phyloP scores from a whole-genome alignment of 31 red algal species.

The Endocladia muricata region DNA sequence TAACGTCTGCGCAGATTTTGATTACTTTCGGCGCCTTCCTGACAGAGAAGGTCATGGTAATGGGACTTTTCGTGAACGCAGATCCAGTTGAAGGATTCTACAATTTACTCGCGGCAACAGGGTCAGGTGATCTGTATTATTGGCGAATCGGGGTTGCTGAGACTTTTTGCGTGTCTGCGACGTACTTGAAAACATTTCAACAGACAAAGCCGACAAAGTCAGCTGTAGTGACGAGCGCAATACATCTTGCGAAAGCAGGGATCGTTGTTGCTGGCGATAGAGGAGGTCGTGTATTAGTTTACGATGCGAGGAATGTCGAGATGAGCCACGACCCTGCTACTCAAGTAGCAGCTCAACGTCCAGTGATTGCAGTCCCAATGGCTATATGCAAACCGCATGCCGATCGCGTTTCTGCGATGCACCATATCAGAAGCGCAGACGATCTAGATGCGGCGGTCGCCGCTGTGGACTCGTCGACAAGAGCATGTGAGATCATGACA shows the following conservation, averaged over 20 bases:
- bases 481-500: not conserved
- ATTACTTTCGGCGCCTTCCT: not conserved
- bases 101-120: not conserved
- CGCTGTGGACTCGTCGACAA: not conserved
- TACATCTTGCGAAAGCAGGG: not conserved
- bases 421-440: too few relatives aligned
- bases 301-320: not conserved
- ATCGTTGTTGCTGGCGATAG: not conserved
- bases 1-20: too few relatives aligned
- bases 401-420: not conserved
- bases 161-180: not conserved
- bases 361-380: not conserved
- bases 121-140: constrained; percentile 16
- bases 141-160: not conserved
- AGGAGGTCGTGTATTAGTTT: not conserved
- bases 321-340: too few relatives aligned
- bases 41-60: not conserved
- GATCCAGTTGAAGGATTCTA: not conserved
- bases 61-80: not conserved
- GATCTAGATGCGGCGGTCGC: too few relatives aligned
- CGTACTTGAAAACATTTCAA: not conserved
- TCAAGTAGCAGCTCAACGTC: not conserved
- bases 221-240: not conserved
- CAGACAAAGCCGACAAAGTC: not conserved
- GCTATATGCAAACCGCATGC: not conserved